These are phyloP conservation scores for Aspergillus luchuensis DNA, from an alignment of 2,329 filamentous ascomycete species.

Conservation along the genomic window DNA sequence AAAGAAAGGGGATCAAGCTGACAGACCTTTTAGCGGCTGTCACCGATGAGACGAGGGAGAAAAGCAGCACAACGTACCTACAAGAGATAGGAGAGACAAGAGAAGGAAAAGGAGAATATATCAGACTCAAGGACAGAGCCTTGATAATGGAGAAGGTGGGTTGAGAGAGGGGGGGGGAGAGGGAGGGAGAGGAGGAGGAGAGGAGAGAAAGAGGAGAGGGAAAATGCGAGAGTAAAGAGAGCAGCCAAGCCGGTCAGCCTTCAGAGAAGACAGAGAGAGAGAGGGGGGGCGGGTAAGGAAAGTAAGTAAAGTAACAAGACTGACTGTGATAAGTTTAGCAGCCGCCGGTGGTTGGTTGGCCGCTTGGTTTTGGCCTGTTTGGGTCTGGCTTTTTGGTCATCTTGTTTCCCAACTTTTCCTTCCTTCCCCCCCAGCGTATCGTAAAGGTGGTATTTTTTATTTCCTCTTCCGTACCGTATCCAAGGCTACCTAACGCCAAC, in stretches of 20 bases:
- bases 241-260: slow-evolving; percentile 4
- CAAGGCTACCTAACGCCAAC: not conserved
- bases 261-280: slow-evolving; percentile 19
- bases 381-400: slow-evolving; percentile 4
- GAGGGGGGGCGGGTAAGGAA: slow-evolving; percentile 30
- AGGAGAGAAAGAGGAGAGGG: slow-evolving; percentile 10
- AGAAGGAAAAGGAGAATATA: slow-evolving; percentile 12
- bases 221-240: slow-evolving; percentile 12
- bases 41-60: slow-evolving; percentile 4
- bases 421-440: not conserved
- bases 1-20: slow-evolving; percentile 22
- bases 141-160: slow-evolving; percentile 23
- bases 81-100: slow-evolving; percentile 10
- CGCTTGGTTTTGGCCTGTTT: not conserved
- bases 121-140: slow-evolving; percentile 22
- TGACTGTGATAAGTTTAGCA: not conserved
- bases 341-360: slow-evolving; percentile 3
- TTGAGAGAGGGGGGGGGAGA: slow-evolving; percentile 18
- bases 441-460: not conserved
- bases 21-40: slow-evolving; percentile 18
- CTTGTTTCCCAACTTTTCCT: not conserved
- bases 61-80: slow-evolving; percentile 10
- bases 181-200: slow-evolving; percentile 15
- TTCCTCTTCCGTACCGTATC: not conserved
- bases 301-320: not conserved